These are phyloP conservation scores for Sphaerostilbella broomeana DNA, from an alignment of 2,329 filamentous ascomycete genomes.

Conservation along the genomic window DNA sequence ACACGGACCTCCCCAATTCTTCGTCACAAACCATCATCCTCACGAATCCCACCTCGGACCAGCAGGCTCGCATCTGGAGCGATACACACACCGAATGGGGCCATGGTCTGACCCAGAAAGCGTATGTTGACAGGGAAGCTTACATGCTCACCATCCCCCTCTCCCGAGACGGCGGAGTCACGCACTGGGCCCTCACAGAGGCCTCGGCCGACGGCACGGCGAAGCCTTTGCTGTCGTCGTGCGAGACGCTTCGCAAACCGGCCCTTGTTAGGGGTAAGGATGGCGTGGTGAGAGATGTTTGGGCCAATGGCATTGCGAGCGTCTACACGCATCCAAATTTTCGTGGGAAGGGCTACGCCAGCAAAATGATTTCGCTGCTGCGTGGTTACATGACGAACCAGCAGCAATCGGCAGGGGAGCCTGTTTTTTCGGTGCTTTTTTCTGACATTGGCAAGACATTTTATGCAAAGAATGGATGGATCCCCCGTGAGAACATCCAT, in stretches of 20 bases:
- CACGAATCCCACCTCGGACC: slow-evolving; percentile 48
- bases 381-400: slow-evolving; percentile 33
- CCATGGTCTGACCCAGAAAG: slow-evolving; percentile 43
- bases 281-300: slow-evolving; percentile 41
- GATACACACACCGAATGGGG: slow-evolving; percentile 54
- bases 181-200: slow-evolving; percentile 58
- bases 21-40: slow-evolving; percentile 32
- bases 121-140: slow-evolving; percentile 54
- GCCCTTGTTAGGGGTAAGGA: slow-evolving; percentile 39
- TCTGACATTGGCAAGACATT: slow-evolving; percentile 82
- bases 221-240: slow-evolving; percentile 54
- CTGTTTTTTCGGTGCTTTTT: slow-evolving; percentile 69
- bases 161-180: slow-evolving; percentile 51
- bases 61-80: slow-evolving; percentile 49
- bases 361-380: slow-evolving; percentile 65
- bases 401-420: slow-evolving; percentile 25
- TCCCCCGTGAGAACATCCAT: slow-evolving; percentile 65
- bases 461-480: slow-evolving; percentile 74
- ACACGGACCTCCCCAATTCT: slow-evolving; percentile 16
- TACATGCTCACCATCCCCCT: slow-evolving; percentile 53
- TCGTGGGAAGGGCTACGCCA: slow-evolving; percentile 69
- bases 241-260: slow-evolving; percentile 57
- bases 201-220: slow-evolving; percentile 24
- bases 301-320: slow-evolving; percentile 68
- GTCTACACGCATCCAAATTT: slow-evolving; percentile 68